Evolutionary conservation across 768 basidiomycete genomes (phyloP).

Genomic region (Tricholoma terreum): DNA sequence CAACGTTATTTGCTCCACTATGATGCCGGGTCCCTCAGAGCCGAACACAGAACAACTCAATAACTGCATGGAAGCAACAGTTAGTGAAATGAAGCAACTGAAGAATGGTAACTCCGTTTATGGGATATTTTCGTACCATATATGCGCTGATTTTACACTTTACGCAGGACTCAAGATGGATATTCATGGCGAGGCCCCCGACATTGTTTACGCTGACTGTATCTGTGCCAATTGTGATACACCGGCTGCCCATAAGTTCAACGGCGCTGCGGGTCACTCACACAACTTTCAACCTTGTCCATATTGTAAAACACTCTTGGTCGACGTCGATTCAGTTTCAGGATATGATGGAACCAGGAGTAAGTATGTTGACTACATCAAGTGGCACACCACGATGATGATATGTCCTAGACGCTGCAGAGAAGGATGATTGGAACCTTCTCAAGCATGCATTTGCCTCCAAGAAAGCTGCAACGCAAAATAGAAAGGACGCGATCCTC

Average conservation of each 20-base stretch:
- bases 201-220: conserved; percentile 21
- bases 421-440: conserved; percentile 15
- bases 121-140: too few species aligned
- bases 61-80: conserved; percentile 16
- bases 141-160: too few species aligned
- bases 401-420: not conserved
- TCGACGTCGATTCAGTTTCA: conserved; percentile 16
- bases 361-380: not conserved
- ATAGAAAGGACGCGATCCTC: conserved; percentile 16
- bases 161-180: conserved; percentile 27
- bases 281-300: conserved; percentile 25
- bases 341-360: conserved; percentile 8
- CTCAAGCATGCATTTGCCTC: conserved; percentile 14
- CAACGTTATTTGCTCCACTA: conserved; percentile 18
- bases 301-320: conserved; percentile 17
- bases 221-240: too few species aligned
- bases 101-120: too few species aligned
- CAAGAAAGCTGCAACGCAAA: not conserved
- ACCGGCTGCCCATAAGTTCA: conserved; percentile 23
- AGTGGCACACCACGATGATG: conserved; percentile 1
- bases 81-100: conserved; percentile 14
- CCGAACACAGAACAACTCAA: conserved; percentile 26
- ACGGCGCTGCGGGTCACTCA: conserved; percentile 23
- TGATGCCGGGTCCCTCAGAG: conserved; percentile 25
- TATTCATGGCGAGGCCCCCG: conserved; percentile 13